Base-by-base conservation (phyloP, 2,329 filamentous ascomycete species). In the Alternaria longipes region DNA sequence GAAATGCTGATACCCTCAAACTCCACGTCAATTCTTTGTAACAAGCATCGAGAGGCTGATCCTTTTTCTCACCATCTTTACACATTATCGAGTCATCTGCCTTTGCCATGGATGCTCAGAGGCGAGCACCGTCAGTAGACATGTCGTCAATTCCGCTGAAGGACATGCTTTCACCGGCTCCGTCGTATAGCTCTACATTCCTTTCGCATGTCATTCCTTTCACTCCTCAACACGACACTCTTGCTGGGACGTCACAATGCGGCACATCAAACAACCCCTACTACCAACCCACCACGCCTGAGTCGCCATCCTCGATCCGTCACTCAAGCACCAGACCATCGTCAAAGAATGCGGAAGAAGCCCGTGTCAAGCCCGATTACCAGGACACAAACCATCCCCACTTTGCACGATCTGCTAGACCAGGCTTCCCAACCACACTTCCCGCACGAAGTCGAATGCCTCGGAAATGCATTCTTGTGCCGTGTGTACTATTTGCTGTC, bases 401-500 rank as follows among this genome's bases (percentile, higher is more conserved):
- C 42, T 63, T 59, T 26, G 55, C 51, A 14, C 45, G 54, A 12
- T 59, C 62, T 7, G 14, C 32, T 24, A 30, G 3, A 12, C 58
- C 59, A 53, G 47, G 34, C 20, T 28, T 47, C 24, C 24, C 20
- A 26, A 47, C 45, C 38, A 18, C 38, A 51, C 58, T 55, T n/a
- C 53, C 54, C 26, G 18, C 16, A 12, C 60, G 40, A 24, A 46
- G 28, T 22, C 60, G 45, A 24, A 54, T 56, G 54, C 62, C 66
- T 18, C 42, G 22, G 42, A 61, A 60, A 54, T 50, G 56, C 9
- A 51, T 64, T n/a, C 44, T 69, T 11, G 56, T 74, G 36, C 69
- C 72, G 22, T 75, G 73, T 71, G 41, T 69, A 32, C 62, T 75
- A 28, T 66, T 62, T 38, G n/a, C 45, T 34, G 18, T 74, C 11